Evolutionary conservation across 2,329 filamentous ascomycete species (phyloP), one percentile per base, ranked within the genome.

Genomic region (Pyrenophora seminiperda): DNA sequence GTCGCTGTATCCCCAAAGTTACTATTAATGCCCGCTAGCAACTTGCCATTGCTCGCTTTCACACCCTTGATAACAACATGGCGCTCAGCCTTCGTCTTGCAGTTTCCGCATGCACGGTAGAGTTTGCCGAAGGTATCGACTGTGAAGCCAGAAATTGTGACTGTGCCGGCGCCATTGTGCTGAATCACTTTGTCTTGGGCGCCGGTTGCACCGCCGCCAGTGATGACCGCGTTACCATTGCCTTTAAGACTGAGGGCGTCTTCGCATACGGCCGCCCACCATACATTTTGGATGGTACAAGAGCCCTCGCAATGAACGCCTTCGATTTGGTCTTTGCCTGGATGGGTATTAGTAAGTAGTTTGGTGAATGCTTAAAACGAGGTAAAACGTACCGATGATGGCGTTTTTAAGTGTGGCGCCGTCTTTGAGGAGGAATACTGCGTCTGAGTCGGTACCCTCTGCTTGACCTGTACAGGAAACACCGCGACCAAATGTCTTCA

Each of bases 401-500:
- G 77, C 80, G 62, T 83, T 83, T 60, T 75, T 77, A 32, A 83
- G 70, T 10, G 77, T 79, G 18, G 75, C 81, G 18, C 80, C 80
- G 36, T 76, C 70, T 61, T 77, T 72, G 36, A 83, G 72, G 55
- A 79, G 72, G 73, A 83, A 83, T 62, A 83, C 79, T 27, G 80
- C 77, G 41, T 80, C 78, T 0, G 68, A 54, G 46, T 75, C 68
- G 37, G 70, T 75, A 38, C 77, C 77, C 58, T 80, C 78, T 11
- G 63, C 60, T 38, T 80, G 75, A 13, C 67, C 73, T 18, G 63
- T 71, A 67, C 78, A 80, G 32, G 51, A 57, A 13, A 60, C 61
- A 41, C 68, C 68, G 50, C 68, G 67, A 52, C 65, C 68, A 39
- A 63, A 72, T 42, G 61, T 65, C 62, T 68, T 67, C n/a, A 70